Conservation (phyloP, 345 rosid genomes). For the Reutealis trisperma region DNA sequence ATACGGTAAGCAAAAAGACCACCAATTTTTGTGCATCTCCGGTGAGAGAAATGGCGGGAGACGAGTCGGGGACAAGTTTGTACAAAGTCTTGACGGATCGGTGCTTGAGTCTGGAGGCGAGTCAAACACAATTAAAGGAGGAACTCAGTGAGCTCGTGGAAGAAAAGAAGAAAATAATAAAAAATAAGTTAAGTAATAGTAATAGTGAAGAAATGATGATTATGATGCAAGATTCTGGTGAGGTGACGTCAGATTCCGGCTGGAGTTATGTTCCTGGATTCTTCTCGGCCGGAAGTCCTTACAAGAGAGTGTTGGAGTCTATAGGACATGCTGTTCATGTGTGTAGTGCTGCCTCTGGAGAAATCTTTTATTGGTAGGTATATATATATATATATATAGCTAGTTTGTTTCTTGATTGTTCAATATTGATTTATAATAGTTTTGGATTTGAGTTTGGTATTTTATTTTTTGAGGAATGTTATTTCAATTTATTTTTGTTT, state of each 20-base stretch:
- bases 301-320: conserved; percentile 65
- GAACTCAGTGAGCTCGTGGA: conserved; percentile 45
- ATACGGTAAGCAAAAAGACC: neutral
- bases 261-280: conserved; percentile 42
- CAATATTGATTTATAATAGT: too few relatives aligned
- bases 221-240: conserved; percentile 9
- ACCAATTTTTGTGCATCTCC: conserved; percentile 26
- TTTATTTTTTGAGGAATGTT: too few relatives aligned
- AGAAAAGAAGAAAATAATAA: conserved; percentile 30
- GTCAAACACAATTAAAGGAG: conserved; percentile 52
- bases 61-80: conserved; percentile 32
- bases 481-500: too few relatives aligned
- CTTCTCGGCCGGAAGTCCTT: conserved; percentile 50
- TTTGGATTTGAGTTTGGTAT: too few relatives aligned
- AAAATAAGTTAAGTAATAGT: conserved; percentile 13
- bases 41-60: conserved; percentile 41
- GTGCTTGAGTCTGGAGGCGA: conserved; percentile 59
- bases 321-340: conserved; percentile 80
- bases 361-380: conserved; percentile 63
- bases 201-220: neutral
- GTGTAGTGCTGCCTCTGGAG: conserved; percentile 50
- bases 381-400: neutral
- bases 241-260: conserved; percentile 30
- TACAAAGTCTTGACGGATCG: conserved; percentile 61
- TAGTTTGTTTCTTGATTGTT: neutral